Evolutionary conservation across 495 filamentous ascomycete species (phyloP).

Genomic region (Annulohypoxylon maeteangense): DNA sequence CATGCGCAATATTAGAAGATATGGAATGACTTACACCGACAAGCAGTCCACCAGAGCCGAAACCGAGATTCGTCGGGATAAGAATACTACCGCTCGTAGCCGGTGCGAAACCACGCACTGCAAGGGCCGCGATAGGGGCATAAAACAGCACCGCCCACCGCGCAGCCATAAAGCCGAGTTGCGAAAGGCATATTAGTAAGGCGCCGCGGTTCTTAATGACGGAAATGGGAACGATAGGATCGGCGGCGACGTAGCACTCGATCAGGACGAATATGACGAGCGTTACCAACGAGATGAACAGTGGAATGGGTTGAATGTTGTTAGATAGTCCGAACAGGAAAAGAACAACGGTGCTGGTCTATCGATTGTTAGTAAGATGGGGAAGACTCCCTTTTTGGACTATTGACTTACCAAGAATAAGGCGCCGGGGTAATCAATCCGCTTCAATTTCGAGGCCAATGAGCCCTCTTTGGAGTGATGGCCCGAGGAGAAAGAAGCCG

Average conservation of each 20-base stretch:
- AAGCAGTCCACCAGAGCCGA: slow-evolving; percentile 73
- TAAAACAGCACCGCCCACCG: slow-evolving; percentile 84
- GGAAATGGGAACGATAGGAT: slow-evolving; percentile 76
- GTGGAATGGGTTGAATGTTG: slow-evolving; percentile 64
- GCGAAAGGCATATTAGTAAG: slow-evolving; percentile 73
- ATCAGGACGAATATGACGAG: slow-evolving; percentile 68
- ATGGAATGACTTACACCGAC: slow-evolving; percentile 61
- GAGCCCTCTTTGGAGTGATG: slow-evolving; percentile 34
- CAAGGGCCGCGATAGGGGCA: slow-evolving; percentile 77
- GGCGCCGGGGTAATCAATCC: slow-evolving; percentile 76
- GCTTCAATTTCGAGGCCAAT: slow-evolving; percentile 61
- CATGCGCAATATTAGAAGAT: not conserved
- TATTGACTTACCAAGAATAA: slow-evolving; percentile 64
- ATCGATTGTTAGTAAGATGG: slow-evolving; percentile 16
- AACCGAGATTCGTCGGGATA: slow-evolving; percentile 79
- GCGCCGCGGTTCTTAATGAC: slow-evolving; percentile 72
- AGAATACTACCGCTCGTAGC: slow-evolving; percentile 75
- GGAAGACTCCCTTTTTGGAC: not conserved
- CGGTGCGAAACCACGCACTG: slow-evolving; percentile 71
- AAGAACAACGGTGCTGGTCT: slow-evolving; percentile 66
- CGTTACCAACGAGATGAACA: slow-evolving; percentile 64
- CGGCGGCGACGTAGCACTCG: slow-evolving; percentile 64
- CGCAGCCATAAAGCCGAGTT: slow-evolving; percentile 77
- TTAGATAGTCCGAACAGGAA: slow-evolving; percentile 74
- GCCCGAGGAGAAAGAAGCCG: slow-evolving; percentile 51